Evolutionary conservation across 73 alveolate genomes (phyloP).

Genomic region (Symbiodinium pilosum): DNA sequence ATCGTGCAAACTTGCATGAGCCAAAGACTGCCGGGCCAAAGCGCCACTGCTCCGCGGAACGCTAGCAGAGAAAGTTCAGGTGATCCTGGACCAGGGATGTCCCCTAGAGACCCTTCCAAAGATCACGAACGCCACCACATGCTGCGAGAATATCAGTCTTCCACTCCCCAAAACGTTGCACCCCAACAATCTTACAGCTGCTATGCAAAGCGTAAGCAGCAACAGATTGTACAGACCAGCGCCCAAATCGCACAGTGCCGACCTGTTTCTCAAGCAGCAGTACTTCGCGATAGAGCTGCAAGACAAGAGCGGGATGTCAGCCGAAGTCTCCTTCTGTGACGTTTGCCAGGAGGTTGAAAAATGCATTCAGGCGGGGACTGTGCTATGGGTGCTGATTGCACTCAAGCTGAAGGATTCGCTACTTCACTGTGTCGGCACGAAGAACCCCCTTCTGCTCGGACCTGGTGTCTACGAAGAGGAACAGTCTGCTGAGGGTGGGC

Average conservation of each 20-base stretch:
- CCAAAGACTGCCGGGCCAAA: neutral
- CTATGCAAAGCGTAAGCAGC: neutral
- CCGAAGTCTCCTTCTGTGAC: neutral
- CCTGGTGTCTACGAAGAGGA: conserved; percentile 11
- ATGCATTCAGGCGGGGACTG: conserved; percentile 17
- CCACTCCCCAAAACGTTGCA: neutral
- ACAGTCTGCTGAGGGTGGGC: neutral
- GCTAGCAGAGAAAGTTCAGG: neutral
- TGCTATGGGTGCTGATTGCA: conserved; percentile 48
- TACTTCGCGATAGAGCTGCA: conserved; percentile 27
- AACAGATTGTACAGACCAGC: neutral
- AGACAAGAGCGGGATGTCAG: conserved; percentile 50
- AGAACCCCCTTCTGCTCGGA: conserved; percentile 1
- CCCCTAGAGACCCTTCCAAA: neutral
- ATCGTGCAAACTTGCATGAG: conserved; percentile 23
- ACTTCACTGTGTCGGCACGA: conserved; percentile 26
- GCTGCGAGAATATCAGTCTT: neutral
- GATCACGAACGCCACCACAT: neutral
- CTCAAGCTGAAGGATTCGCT: conserved; percentile 46
- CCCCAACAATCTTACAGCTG: neutral
- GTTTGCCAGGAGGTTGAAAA: conserved; percentile 34
- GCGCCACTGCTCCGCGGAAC: conserved; percentile 23
- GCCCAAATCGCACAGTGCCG: conserved; percentile 38
- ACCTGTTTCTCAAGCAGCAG: conserved; percentile 23
- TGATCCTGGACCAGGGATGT: neutral